Conservation (phyloP, 2,329 filamentous ascomycete species). For the Xylaria sp. region DNA sequence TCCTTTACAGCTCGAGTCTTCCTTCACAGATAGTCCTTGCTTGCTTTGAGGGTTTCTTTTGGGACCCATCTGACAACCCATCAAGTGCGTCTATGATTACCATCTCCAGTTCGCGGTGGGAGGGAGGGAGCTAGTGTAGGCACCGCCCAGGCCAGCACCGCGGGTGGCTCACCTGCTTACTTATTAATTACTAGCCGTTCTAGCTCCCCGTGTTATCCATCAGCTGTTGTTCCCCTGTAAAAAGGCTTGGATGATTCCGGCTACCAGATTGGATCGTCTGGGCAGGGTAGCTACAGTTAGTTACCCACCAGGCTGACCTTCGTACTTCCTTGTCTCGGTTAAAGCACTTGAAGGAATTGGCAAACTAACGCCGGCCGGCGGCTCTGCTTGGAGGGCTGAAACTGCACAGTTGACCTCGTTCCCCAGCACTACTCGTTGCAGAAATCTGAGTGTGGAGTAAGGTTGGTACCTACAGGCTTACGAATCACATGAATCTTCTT, state of each 20-base stretch:
- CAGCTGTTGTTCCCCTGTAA: constrained; percentile 26
- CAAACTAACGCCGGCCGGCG: constrained; percentile 29
- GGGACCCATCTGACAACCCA: constrained; percentile 15
- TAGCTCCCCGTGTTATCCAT: constrained; percentile 10
- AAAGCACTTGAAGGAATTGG: constrained; percentile 12
- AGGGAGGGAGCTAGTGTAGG: constrained; percentile 19
- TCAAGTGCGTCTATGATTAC: constrained; percentile 12
- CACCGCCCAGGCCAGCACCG: constrained; percentile 20
- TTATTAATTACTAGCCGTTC: constrained; percentile 19
- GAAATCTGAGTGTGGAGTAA: constrained; percentile 5
- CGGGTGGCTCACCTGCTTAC: constrained; percentile 28
- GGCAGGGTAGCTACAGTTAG: background rate
- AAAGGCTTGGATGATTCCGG: constrained; percentile 18
- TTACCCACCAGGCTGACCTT: constrained; percentile 27
- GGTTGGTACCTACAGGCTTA: constrained; percentile 4
- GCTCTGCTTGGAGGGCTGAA: constrained; percentile 18
- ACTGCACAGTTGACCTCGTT: constrained; percentile 9
- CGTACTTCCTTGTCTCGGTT: constrained; percentile 14
- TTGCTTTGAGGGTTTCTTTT: constrained; percentile 24
- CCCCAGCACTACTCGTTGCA: constrained; percentile 17
- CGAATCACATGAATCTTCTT: constrained; percentile 25
- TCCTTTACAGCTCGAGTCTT: constrained; percentile 6
- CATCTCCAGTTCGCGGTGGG: constrained; percentile 20
- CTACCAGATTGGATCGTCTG: constrained; percentile 21
- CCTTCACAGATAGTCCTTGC: constrained; percentile 1